Evolutionary conservation across 2,329 filamentous ascomycete species (phyloP), one percentile per base, ranked within the genome.

Genomic region (Phialophora macrospora): DNA sequence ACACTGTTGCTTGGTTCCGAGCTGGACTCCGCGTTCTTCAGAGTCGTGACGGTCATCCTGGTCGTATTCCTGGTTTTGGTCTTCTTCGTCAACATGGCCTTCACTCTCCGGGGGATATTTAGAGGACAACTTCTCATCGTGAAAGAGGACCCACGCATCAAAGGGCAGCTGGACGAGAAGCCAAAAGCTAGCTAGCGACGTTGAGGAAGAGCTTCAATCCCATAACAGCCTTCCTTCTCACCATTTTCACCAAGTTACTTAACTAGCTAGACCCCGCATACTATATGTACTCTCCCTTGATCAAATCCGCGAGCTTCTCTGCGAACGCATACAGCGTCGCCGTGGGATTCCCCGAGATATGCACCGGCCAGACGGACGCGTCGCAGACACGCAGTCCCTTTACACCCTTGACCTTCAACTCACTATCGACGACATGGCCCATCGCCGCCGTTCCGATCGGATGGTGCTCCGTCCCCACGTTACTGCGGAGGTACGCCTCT

Each of bases 11-110:
- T 81, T 5, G 77, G 77, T 6, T 75, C 72, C 51, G 68, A 77
- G 24, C 75, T 81, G 72, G 74, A 79, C 26, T 79, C 77, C 1
- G 68, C 74, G 0, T 75, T 77, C 3, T 80, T 80, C 59, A 66
- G 71, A 14, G 74, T 80, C 1, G 77, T 78, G 71, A 79, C 78
- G 1, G 78, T 75, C 0, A 74, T 71, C 2, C 68, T 81, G 41
- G 62, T 77, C 7, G 55, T 79, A 3, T 63, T 78, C 22, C 66
- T 81, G 9, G 58, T 80, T 1, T 58, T 77, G 0, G 73, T 79
- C 20, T 77, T 75, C 62, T 62, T 78, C 24, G 56, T 73, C 6
- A 70, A 75, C 41, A 72, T 74, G 11, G 34, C 72, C 2, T 73
- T 78, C 20, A 79, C 78, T 0, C 30, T 77, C 41, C 73, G 71